These are phyloP conservation scores for Aquilaria agallochum DNA, from an alignment of 441 rosid species.

Conservation along the genomic window DNA sequence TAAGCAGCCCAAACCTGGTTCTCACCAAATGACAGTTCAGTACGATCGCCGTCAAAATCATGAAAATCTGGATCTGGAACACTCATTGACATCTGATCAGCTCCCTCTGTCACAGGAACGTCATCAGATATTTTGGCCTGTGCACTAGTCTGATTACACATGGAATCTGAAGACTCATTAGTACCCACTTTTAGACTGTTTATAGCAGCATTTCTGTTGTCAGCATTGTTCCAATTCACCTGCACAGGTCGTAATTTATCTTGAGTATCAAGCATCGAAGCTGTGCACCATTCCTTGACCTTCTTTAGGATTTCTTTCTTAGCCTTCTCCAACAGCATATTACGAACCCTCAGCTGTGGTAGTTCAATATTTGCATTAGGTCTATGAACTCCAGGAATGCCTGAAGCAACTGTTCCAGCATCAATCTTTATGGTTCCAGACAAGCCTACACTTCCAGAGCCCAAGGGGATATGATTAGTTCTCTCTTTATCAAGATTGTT, in stretches of 20 bases:
- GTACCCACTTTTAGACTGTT: slow-evolving; percentile 6
- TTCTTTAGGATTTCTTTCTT: slow-evolving; percentile 23
- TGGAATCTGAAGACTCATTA: neutral
- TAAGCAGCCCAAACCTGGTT: slow-evolving; percentile 48
- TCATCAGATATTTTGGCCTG: slow-evolving; percentile 9
- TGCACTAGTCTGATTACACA: slow-evolving; percentile 14
- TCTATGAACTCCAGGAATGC: slow-evolving; percentile 13
- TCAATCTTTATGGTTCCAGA: slow-evolving; percentile 18
- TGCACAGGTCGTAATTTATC: slow-evolving; percentile 16
- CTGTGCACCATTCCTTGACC: slow-evolving; percentile 15
- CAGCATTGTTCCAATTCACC: slow-evolving; percentile 14
- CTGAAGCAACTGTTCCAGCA: slow-evolving; percentile 15
- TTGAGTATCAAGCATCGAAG: slow-evolving; percentile 12
- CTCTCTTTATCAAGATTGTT: slow-evolving; percentile 10
- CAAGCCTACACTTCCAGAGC: slow-evolving; percentile 7
- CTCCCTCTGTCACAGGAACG: slow-evolving; percentile 13
- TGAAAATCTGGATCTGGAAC: slow-evolving; percentile 47
- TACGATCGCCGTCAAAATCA: slow-evolving; percentile 41
- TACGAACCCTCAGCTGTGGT: slow-evolving; percentile 21
- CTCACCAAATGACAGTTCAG: slow-evolving; percentile 29
- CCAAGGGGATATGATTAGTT: slow-evolving; percentile 5
- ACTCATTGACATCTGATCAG: slow-evolving; percentile 22
- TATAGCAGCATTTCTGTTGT: slow-evolving; percentile 11
- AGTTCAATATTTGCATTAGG: slow-evolving; percentile 16
- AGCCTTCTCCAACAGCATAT: slow-evolving; percentile 35